A percentile compares a stretch with the other conserved stretches of the same genome.
Conservation (phyloP, 2,329 filamentous ascomycete species). For the Fusarium sarcochroum region DNA sequence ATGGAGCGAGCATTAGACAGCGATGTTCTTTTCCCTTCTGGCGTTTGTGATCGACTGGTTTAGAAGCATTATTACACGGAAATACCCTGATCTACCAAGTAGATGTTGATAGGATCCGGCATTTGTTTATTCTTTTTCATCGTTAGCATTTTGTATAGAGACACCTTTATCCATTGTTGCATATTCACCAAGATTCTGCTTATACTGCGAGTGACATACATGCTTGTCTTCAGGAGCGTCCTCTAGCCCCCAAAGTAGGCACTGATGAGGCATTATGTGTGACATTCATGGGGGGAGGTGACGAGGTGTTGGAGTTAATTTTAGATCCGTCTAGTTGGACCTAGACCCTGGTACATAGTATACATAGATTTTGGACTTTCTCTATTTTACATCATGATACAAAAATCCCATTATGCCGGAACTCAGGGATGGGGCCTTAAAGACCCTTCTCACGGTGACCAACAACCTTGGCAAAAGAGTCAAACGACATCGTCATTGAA, state of each 20-base stretch:
- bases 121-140: background rate
- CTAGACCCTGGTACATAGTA: slow-evolving; percentile 1
- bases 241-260: background rate
- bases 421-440: too few species aligned
- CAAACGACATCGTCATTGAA: slow-evolving; percentile 70
- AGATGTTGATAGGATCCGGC: slow-evolving; percentile 8
- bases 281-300: too few species aligned
- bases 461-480: slow-evolving; percentile 69
- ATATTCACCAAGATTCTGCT: background rate
- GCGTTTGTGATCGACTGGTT: slow-evolving; percentile 11
- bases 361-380: slow-evolving; percentile 1
- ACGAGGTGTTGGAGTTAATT: background rate
- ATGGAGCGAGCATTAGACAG: background rate
- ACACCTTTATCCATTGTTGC: background rate
- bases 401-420: background rate
- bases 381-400: slow-evolving; percentile 19
- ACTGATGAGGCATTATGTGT: background rate
- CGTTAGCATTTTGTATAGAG: slow-evolving; percentile 6
- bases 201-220: background rate
- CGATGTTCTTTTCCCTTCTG: slow-evolving; percentile 9
- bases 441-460: slow-evolving; percentile 67
- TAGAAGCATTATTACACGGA: background rate
- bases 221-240: background rate
- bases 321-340: background rate
- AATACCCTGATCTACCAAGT: slow-evolving; percentile 16